Evolutionary conservation across 371 early-diverging fungal species (phyloP).

Genomic region (Mortierella polycephala): DNA sequence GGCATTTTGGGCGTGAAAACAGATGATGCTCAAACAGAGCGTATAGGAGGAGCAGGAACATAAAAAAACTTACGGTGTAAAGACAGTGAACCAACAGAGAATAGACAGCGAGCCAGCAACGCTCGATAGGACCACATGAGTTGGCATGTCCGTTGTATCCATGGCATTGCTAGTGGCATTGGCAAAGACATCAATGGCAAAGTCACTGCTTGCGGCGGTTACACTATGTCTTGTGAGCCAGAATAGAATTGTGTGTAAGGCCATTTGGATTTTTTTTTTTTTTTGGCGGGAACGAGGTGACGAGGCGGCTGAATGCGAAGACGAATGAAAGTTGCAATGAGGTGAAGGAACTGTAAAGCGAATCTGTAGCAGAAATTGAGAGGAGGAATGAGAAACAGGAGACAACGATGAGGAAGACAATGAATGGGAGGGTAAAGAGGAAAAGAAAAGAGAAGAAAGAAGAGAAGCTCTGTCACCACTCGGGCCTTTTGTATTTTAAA

Average conservation of each 20-base stretch:
- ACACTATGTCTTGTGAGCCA: conserved; percentile 45
- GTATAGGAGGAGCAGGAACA: background rate
- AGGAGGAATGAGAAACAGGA: background rate
- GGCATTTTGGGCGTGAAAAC: background rate
- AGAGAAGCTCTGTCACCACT: background rate
- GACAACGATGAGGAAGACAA: conserved; percentile 4
- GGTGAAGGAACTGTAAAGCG: background rate
- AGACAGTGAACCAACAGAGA: conserved; percentile 73
- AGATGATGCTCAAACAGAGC: background rate
- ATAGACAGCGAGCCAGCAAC: conserved; percentile 64
- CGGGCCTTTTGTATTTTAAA: too few relatives aligned
- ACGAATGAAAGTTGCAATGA: background rate
- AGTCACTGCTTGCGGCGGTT: too few relatives aligned
- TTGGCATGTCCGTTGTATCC: conserved; percentile 7
- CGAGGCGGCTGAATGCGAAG: background rate
- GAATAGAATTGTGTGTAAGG: conserved; percentile 27
- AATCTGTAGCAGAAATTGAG: background rate
- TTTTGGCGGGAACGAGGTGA: background rate
- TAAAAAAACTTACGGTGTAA: conserved; percentile 68
- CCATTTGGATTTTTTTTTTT: conserved; percentile 13
- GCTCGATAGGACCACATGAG: conserved; percentile 36
- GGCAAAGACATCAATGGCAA: too few relatives aligned
- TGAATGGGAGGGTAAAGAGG: background rate
- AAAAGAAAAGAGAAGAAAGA: background rate
- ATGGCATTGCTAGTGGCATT: too few relatives aligned